Evolutionary conservation across 169 alveolate species (phyloP).

Genomic region (Eimeria tenella): DNA sequence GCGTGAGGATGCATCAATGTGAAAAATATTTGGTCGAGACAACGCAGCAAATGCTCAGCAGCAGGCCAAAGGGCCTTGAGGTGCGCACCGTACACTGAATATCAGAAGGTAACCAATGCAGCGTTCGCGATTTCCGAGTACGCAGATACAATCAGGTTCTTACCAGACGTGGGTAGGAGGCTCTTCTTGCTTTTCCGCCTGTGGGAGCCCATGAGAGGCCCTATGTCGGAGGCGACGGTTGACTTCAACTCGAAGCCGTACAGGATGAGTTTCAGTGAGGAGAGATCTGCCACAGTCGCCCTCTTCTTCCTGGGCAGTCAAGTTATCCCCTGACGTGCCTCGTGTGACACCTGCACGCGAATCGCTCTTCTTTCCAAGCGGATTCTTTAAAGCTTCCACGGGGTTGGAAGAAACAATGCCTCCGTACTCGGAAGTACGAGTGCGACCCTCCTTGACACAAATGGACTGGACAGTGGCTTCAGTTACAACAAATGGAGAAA

Average conservation of each 20-base stretch:
- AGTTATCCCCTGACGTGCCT: background rate
- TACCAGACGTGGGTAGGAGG: conserved; percentile 64
- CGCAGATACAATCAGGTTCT: background rate
- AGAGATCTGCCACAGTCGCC: background rate
- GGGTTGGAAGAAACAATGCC: background rate
- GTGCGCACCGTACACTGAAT: no score
- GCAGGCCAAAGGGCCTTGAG: no score
- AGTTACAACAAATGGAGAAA: conserved; percentile 73
- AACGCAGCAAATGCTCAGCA: no score
- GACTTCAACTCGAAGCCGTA: conserved; percentile 63
- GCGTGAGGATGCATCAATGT: background rate
- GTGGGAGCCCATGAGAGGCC: conserved; percentile 71
- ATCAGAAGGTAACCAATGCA: no score
- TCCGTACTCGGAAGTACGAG: background rate
- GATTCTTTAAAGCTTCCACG: background rate
- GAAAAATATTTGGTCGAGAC: no score
- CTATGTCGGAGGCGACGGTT: conserved; percentile 60
- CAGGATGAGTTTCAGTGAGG: conserved; percentile 45
- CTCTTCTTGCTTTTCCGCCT: conserved; percentile 37
- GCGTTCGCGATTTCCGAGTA: no score
- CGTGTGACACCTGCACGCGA: background rate
- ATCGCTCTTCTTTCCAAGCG: background rate
- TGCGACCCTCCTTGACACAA: conserved; percentile 7
- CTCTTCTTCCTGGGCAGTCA: background rate
- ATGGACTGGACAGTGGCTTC: conserved; percentile 71